These are phyloP conservation scores for Agaricales sp. DNA, from an alignment of 1,284 basidiomycete species.

Conservation along the genomic window DNA sequence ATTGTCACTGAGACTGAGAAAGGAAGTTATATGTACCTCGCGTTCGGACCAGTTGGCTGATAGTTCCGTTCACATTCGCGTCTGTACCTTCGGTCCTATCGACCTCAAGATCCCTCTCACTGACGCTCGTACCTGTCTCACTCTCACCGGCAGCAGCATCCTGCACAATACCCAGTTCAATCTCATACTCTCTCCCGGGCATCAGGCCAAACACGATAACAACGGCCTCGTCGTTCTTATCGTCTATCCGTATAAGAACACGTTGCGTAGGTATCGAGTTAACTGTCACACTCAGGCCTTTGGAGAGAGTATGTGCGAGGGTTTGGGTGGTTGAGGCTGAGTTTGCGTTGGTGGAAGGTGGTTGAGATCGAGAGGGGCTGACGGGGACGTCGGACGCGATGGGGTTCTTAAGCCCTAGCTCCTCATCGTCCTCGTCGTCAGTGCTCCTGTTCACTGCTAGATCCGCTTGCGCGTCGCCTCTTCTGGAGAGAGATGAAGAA, in stretches of 20 bases:
- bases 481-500: constrained; percentile 34
- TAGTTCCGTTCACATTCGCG: constrained; percentile 3
- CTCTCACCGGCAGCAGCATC: constrained; percentile 41
- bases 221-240: constrained; percentile 66
- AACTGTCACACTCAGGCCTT: constrained; percentile 67
- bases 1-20: constrained; percentile 7
- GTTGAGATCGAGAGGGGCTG: constrained; percentile 27
- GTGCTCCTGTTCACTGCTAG: constrained; percentile 30
- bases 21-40: neutral
- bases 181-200: constrained; percentile 72
- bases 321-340: neutral
- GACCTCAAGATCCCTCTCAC: constrained; percentile 33
- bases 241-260: constrained; percentile 66
- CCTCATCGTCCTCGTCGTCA: constrained; percentile 26
- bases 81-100: constrained; percentile 20
- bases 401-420: constrained; percentile 16
- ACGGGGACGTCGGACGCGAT: constrained; percentile 46
- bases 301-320: constrained; percentile 36
- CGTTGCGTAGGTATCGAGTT: constrained; percentile 67
- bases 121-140: constrained; percentile 58
- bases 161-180: constrained; percentile 64
- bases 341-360: neutral
- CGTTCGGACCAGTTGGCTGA: neutral
- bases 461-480: constrained; percentile 23
- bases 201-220: constrained; percentile 74